phyloP scores from a whole-genome alignment of 2,329 filamentous ascomycete genomes.

The Colletotrichum costaricense region DNA sequence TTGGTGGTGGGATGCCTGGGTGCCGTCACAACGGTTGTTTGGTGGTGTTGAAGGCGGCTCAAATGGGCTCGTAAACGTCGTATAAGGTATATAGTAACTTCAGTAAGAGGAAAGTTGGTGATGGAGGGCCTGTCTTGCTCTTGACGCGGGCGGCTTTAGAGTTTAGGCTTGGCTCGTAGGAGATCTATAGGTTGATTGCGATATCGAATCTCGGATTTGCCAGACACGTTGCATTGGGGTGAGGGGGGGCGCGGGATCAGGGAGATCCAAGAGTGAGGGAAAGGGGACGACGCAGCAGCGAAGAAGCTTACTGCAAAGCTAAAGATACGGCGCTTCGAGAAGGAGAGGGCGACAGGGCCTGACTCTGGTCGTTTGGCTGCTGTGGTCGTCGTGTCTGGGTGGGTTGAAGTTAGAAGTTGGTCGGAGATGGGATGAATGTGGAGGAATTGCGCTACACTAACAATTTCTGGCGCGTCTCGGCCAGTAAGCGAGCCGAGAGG shows the following conservation, averaged over 20 bases:
- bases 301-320: conserved; percentile 23
- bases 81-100: no score
- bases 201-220: conserved; percentile 21
- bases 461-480: conserved; percentile 33
- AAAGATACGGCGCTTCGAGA: conserved; percentile 22
- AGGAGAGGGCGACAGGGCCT: conserved; percentile 11
- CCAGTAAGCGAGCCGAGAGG: conserved; percentile 33
- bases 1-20: conserved; percentile 19
- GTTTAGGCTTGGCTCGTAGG: conserved; percentile 20
- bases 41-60: neutral
- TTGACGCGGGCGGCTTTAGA: neutral
- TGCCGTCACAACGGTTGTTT: neutral
- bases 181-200: conserved; percentile 9
- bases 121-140: neutral
- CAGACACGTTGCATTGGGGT: conserved; percentile 18
- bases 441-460: conserved; percentile 35
- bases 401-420: conserved; percentile 26
- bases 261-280: conserved; percentile 1
- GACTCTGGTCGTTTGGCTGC: neutral
- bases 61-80: neutral
- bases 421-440: conserved; percentile 31
- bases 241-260: neutral
- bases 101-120: neutral
- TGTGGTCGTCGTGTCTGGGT: neutral
- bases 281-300: neutral